Evolutionary conservation across 306 rosid genomes (phyloP).

Genomic region (Corylus americana): DNA sequence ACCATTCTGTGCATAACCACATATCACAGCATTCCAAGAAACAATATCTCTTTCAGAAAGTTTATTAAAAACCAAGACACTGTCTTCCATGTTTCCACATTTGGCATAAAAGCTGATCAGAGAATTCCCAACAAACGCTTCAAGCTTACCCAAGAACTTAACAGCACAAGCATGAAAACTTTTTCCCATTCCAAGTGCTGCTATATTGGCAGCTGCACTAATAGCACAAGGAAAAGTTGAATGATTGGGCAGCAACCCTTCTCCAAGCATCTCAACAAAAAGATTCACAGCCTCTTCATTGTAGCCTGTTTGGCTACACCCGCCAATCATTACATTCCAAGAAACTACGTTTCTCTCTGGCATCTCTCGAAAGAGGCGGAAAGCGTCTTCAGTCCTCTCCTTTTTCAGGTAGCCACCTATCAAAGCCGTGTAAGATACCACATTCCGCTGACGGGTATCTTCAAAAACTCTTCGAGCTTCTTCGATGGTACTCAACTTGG

Average conservation of each 20-base stretch:
- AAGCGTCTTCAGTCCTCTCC: conserved; percentile 60
- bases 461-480: conserved; percentile 58
- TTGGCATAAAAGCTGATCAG: conserved; percentile 78
- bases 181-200: conserved; percentile 72
- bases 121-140: conserved; percentile 67
- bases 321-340: conserved; percentile 86
- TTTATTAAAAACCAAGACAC: conserved; percentile 58
- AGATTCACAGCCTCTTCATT: conserved; percentile 75
- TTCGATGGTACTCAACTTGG: conserved; percentile 58
- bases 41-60: conserved; percentile 52
- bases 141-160: conserved; percentile 69
- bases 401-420: conserved; percentile 67
- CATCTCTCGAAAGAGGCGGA: conserved; percentile 56
- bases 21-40: conserved; percentile 88
- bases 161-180: conserved; percentile 80
- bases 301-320: conserved; percentile 82
- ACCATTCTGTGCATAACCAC: conserved; percentile 94
- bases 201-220: conserved; percentile 71
- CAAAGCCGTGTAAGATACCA: conserved; percentile 81
- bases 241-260: conserved; percentile 63
- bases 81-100: conserved; percentile 85
- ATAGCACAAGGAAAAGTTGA: conserved; percentile 85
- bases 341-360: conserved; percentile 78
- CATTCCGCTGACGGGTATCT: conserved; percentile 63
- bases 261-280: conserved; percentile 64